A percentile compares a stretch with the other conserved stretches of the same genome.
These are phyloP conservation scores for Verbascum thapsus DNA, from an alignment of 257 asterid genomes.

Conservation along the genomic window DNA sequence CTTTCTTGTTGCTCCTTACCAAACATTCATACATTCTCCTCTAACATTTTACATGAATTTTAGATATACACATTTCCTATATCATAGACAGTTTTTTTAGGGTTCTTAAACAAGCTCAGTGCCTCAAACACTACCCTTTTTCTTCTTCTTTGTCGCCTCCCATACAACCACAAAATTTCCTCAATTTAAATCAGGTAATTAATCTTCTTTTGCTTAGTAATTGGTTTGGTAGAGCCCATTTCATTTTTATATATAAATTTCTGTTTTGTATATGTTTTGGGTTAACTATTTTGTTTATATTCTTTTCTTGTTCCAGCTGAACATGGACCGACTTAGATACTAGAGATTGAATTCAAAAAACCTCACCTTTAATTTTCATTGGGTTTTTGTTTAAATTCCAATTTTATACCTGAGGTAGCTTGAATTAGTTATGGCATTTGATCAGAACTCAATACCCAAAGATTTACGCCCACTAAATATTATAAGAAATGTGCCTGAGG, in stretches of 20 bases:
- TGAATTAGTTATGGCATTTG: constrained; percentile 62
- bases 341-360: constrained; percentile 24
- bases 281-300: constrained; percentile 12
- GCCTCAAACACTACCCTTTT: constrained; percentile 31
- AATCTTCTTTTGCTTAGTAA: constrained; percentile 2
- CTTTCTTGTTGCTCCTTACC: constrained; percentile 1
- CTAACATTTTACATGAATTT: constrained; percentile 13
- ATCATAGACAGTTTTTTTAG: background rate
- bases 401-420: constrained; percentile 17
- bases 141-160: constrained; percentile 32
- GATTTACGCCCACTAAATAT: constrained; percentile 79
- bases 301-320: constrained; percentile 30
- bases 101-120: constrained; percentile 29
- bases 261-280: constrained; percentile 10
- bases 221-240: background rate
- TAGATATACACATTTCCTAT: background rate
- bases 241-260: constrained; percentile 15
- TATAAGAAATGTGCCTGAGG: constrained; percentile 56
- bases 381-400: constrained; percentile 30
- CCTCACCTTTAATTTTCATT: background rate
- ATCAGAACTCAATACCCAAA: constrained; percentile 70
- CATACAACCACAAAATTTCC: constrained; percentile 8
- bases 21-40: constrained; percentile 25
- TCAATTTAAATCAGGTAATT: constrained; percentile 31
- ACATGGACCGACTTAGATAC: constrained; percentile 14